Evolutionary conservation across 2,329 filamentous ascomycete species (phyloP).

Genomic region (Paracoccidioides lutzii): DNA sequence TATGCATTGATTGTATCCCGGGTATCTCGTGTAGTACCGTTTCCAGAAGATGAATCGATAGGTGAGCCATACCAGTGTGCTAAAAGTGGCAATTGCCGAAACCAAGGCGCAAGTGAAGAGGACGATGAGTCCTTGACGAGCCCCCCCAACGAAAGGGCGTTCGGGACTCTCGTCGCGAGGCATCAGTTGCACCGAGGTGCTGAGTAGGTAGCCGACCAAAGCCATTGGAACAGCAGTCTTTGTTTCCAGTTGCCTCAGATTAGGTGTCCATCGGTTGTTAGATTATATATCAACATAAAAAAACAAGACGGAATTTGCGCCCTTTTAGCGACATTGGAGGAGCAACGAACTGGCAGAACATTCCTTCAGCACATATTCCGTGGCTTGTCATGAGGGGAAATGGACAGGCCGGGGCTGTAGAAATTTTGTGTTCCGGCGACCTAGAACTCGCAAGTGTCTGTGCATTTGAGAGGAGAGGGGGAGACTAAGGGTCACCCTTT

Average conservation of each 20-base stretch:
- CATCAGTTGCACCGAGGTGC: background rate
- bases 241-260: too few relatives aligned
- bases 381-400: background rate
- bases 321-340: background rate
- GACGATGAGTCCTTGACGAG: constrained; percentile 29
- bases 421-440: background rate
- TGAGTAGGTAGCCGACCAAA: too few relatives aligned
- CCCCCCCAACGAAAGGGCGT: background rate
- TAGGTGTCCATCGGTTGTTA: too few relatives aligned
- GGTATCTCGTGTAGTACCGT: constrained; percentile 34
- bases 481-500: too few relatives aligned
- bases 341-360: background rate
- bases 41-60: constrained; percentile 39
- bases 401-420: background rate
- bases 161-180: background rate
- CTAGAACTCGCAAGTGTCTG: background rate
- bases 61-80: constrained; percentile 36
- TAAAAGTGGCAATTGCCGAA: constrained; percentile 33
- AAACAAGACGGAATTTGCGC: background rate
- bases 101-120: constrained; percentile 34
- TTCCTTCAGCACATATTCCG: background rate
- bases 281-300: background rate
- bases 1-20: constrained; percentile 43
- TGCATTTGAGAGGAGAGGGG: background rate
- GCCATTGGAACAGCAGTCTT: too few relatives aligned